Conservation (phyloP, 2,329 filamentous ascomycete genomes). For the Cytospora paraplurivora region DNA sequence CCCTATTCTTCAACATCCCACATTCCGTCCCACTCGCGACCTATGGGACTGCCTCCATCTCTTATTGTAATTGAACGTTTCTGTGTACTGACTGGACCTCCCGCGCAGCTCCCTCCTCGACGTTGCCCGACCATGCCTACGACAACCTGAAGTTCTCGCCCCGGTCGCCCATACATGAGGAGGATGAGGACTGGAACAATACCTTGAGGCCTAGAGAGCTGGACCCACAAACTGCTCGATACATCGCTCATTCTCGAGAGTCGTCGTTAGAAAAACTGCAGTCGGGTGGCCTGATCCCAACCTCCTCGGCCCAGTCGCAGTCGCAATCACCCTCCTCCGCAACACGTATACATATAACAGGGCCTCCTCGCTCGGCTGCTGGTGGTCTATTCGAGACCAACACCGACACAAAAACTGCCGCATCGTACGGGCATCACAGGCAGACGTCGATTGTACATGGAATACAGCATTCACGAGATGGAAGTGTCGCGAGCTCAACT, state of each 20-base stretch:
- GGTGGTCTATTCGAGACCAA: constrained; percentile 52
- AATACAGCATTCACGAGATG: constrained; percentile 88
- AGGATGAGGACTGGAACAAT: constrained; percentile 55
- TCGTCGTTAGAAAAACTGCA: constrained; percentile 60
- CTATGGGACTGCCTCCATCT: not conserved
- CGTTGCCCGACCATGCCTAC: constrained; percentile 57
- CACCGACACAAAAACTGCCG: constrained; percentile 56
- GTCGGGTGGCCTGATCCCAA: constrained; percentile 38
- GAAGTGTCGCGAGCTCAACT: constrained; percentile 77
- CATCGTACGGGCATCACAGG: constrained; percentile 79
- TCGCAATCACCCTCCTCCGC: constrained; percentile 30
- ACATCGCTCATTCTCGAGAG: constrained; percentile 56
- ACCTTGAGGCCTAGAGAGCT: constrained; percentile 52
- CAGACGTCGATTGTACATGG: constrained; percentile 98
- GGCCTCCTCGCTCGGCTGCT: constrained; percentile 45
- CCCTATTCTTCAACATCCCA: constrained; percentile 17
- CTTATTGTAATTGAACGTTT: not conserved
- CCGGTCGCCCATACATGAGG: constrained; percentile 55
- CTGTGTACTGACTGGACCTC: constrained; percentile 27
- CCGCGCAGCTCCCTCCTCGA: constrained; percentile 58
- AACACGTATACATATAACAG: constrained; percentile 45
- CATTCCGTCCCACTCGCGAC: not conserved
- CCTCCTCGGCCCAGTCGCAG: constrained; percentile 37
- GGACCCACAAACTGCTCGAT: constrained; percentile 43
- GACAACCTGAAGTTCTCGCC: constrained; percentile 56